A percentile compares a stretch with the other conserved stretches of the same genome.
phyloP scores from a whole-genome alignment of 768 basidiomycete genomes.

The Mycena kentingensis region DNA sequence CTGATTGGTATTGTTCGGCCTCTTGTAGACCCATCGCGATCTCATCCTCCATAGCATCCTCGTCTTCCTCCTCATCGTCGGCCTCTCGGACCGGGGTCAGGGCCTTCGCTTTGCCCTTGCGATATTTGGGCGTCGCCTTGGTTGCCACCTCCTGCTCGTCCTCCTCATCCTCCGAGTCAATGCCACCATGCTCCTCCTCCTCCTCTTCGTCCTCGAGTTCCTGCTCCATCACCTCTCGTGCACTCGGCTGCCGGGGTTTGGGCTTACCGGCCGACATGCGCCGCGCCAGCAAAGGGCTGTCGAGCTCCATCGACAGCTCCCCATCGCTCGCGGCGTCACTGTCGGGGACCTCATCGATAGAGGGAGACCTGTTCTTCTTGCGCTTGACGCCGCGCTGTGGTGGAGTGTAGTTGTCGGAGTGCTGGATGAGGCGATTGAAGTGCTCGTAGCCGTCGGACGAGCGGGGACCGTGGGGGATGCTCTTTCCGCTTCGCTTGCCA shows the following conservation, averaged over 20 bases:
- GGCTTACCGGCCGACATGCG: conserved; percentile 38
- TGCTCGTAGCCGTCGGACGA: conserved; percentile 83
- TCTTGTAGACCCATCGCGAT: conserved; percentile 41
- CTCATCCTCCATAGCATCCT: conserved; percentile 41
- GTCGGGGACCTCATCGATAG: conserved; percentile 47
- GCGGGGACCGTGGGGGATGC: conserved; percentile 66
- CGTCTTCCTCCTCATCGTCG: conserved; percentile 44
- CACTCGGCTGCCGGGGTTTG: conserved; percentile 44
- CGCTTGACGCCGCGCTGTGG: conserved; percentile 58
- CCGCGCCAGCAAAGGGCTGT: conserved; percentile 56
- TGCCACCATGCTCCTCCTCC: conserved; percentile 28
- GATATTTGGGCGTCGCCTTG: conserved; percentile 35
- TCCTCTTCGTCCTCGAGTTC: conserved; percentile 27
- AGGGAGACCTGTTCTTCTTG: conserved; percentile 43
- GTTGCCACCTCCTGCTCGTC: conserved; percentile 40
- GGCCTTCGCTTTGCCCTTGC: conserved; percentile 48
- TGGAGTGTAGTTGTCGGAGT: conserved; percentile 56
- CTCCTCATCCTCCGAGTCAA: conserved; percentile 46
- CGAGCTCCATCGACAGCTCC: conserved; percentile 79
- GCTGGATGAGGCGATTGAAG: conserved; percentile 72
- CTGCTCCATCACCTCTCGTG: conserved; percentile 27
- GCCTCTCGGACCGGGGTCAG: conserved; percentile 38
- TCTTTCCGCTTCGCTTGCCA: conserved; percentile 80
- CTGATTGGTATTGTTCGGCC: conserved; percentile 30
- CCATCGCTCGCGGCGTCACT: conserved; percentile 62